Evolutionary conservation across 371 early-diverging fungal genomes (phyloP).

Genomic region (Syncephalis plumigaleata): DNA sequence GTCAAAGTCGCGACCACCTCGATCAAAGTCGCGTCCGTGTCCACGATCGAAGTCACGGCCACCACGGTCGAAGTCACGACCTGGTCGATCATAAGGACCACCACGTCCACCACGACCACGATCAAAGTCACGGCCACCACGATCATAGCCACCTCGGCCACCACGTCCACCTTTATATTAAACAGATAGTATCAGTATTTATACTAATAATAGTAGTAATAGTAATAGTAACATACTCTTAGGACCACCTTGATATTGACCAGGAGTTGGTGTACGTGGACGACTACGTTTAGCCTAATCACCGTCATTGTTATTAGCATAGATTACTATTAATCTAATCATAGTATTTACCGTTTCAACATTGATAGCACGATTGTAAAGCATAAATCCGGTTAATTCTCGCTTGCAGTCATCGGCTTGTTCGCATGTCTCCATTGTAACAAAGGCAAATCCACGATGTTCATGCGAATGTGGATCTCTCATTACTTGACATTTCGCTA

Average conservation of each 20-base stretch:
- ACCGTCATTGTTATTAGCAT: background rate
- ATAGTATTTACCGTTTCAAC: constrained; percentile 41
- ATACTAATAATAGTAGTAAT: too few relatives aligned
- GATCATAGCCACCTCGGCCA: constrained; percentile 8
- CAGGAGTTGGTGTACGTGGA: constrained; percentile 75
- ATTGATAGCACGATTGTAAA: constrained; percentile 52
- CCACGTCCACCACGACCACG: constrained; percentile 30
- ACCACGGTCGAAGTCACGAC: constrained; percentile 19
- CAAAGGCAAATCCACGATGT: constrained; percentile 72
- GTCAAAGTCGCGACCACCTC: too few relatives aligned
- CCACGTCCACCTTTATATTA: constrained; percentile 5
- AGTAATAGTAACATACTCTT: constrained; percentile 20
- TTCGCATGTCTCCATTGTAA: constrained; percentile 48
- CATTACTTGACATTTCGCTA: constrained; percentile 53
- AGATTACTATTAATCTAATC: background rate
- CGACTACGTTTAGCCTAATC: constrained; percentile 44
- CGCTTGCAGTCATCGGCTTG: constrained; percentile 38
- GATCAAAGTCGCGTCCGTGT: too few relatives aligned
- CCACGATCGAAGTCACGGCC: constrained; percentile 3
- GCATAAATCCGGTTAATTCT: constrained; percentile 37
- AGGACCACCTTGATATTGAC: constrained; percentile 72
- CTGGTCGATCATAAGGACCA: constrained; percentile 17
- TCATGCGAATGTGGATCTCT: constrained; percentile 67
- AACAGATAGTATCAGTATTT: constrained; percentile 1
- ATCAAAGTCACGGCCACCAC: constrained; percentile 16